Conservation (phyloP, 1,284 basidiomycete genomes). For the Salmacisia buchloeana region DNA sequence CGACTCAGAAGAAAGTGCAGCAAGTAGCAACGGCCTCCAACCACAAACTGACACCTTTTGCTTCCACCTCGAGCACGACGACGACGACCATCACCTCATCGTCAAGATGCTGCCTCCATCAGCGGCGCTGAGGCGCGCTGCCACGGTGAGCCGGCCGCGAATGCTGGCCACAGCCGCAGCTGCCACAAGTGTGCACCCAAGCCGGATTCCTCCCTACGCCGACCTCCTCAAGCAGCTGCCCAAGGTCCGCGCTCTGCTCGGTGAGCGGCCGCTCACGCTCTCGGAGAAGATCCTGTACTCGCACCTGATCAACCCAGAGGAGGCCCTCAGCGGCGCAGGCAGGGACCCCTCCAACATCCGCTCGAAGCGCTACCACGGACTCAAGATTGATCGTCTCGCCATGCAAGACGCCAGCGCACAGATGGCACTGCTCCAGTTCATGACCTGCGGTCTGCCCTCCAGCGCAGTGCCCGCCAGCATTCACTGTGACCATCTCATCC, state of each 20-base stretch:
- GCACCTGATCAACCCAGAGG: slow-evolving; percentile 73
- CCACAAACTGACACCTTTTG: too few species aligned
- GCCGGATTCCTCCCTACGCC: slow-evolving; percentile 68
- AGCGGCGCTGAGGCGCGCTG: neutral
- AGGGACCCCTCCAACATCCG: slow-evolving; percentile 58
- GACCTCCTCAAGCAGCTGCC: slow-evolving; percentile 70
- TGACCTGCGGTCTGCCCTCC: slow-evolving; percentile 83
- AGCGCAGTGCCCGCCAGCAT: slow-evolving; percentile 83
- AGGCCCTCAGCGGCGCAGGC: slow-evolving; percentile 63
- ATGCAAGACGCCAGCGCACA: slow-evolving; percentile 99
- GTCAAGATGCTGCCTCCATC: neutral
- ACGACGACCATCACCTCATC: neutral
- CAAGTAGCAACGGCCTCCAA: too few species aligned
- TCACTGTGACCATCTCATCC: slow-evolving; percentile 80
- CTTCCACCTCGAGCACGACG: too few species aligned
- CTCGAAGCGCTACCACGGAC: slow-evolving; percentile 83
- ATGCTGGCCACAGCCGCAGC: neutral
- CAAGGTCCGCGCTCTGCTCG: slow-evolving; percentile 67
- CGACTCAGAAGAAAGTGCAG: too few species aligned
- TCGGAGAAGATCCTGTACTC: slow-evolving; percentile 98
- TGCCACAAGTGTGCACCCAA: slow-evolving; percentile 24
- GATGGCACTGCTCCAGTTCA: slow-evolving; percentile 99
- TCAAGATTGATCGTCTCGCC: slow-evolving; percentile 86
- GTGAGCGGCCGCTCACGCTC: slow-evolving; percentile 78
- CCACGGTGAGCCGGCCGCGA: too few species aligned